Conservation (phyloP, 1,139 yeast species). For the Blastobotrys arbuscula region DNA sequence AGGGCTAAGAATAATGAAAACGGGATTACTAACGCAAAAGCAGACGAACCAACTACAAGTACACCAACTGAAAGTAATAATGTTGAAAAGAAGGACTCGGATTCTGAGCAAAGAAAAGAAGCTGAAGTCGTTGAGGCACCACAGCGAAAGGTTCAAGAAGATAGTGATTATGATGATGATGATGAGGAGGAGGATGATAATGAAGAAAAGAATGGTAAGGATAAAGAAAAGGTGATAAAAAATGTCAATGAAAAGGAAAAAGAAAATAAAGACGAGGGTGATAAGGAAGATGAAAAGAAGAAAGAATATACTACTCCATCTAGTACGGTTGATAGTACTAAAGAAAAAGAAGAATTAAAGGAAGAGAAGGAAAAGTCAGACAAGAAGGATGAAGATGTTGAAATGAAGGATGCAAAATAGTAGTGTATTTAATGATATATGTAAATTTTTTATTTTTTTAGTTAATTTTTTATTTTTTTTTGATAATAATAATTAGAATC, state of each 20-base stretch:
- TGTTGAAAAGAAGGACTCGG: conserved; percentile 1
- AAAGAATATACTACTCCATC: neutral
- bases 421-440: neutral
- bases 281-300: neutral
- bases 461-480: neutral
- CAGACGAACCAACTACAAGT: neutral
- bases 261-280: conserved; percentile 9
- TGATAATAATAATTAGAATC: too few relatives aligned
- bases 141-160: conserved; percentile 73
- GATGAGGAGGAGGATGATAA: conserved; percentile 27
- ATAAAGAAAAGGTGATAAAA: conserved; percentile 7
- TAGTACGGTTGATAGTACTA: neutral
- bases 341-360: neutral
- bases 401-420: conserved; percentile 16
- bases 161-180: conserved; percentile 77
- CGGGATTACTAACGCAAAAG: neutral
- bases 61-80: neutral
- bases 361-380: too few relatives aligned
- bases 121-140: conserved; percentile 49
- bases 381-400: conserved; percentile 16
- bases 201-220: conserved; percentile 2
- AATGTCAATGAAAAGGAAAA: conserved; percentile 16
- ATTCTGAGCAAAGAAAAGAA: conserved; percentile 16
- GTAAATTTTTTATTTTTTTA: neutral
- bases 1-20: neutral